Percentiles rank a stretch among this genome's conserved stretches.
phyloP scores from a whole-genome alignment of 495 filamentous ascomycete species.

The Hypoxylon crocopeplum region DNA sequence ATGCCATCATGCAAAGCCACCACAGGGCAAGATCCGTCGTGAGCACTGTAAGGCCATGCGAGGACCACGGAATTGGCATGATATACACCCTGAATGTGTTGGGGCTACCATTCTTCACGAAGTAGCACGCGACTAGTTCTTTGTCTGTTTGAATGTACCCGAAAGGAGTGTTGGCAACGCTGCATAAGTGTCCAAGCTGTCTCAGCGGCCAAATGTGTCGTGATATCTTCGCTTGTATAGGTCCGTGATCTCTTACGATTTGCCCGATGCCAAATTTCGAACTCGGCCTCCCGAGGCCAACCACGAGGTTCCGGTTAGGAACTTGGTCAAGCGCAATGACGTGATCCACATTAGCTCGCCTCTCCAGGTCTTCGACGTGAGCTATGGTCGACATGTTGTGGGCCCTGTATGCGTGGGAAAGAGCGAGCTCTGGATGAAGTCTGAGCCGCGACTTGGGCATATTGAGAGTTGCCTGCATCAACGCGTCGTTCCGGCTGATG shows the following conservation, averaged over 20 bases:
- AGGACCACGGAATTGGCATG: slow-evolving; percentile 18
- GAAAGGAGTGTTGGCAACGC: slow-evolving; percentile 1
- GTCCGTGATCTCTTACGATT: background rate
- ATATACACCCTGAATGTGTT: background rate
- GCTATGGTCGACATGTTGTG: background rate
- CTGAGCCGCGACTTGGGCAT: background rate
- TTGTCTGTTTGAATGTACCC: slow-evolving; percentile 26
- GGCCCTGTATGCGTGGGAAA: background rate
- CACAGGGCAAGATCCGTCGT: slow-evolving; percentile 22
- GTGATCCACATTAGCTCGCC: background rate
- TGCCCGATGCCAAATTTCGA: background rate
- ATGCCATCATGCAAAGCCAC: slow-evolving; percentile 19
- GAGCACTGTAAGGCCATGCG: slow-evolving; percentile 4
- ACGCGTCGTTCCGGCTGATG: slow-evolving; percentile 3
- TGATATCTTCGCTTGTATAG: background rate
- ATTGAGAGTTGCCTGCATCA: background rate
- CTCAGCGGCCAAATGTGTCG: slow-evolving; percentile 1
- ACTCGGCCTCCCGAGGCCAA: background rate
- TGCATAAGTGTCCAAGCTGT: slow-evolving; percentile 17
- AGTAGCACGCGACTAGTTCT: slow-evolving; percentile 11
- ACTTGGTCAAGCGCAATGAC: background rate
- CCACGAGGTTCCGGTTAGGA: background rate
- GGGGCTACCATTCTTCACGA: background rate
- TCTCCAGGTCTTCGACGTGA: background rate
- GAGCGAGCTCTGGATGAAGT: background rate